These are phyloP conservation scores for Kalanchoe fedtschenkoi DNA, from an alignment of 164 flowering plant species.

Conservation along the genomic window DNA sequence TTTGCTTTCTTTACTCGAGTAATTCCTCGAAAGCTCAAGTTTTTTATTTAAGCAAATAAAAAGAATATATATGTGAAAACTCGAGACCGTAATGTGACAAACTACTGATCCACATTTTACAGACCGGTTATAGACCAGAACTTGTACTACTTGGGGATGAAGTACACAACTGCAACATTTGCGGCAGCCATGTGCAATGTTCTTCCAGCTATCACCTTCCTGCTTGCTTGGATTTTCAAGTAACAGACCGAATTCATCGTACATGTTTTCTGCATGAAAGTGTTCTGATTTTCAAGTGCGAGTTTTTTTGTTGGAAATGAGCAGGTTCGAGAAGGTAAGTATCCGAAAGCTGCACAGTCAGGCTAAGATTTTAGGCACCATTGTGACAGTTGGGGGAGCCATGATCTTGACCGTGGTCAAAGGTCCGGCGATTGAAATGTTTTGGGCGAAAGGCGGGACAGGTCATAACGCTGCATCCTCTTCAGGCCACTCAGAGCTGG, in stretches of 20 bases:
- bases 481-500: background rate
- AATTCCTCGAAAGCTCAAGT: background rate
- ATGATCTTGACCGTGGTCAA: constrained; percentile 36
- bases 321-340: constrained; percentile 39
- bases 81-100: background rate
- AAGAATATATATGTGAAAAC: no score
- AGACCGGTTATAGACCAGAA: constrained; percentile 44
- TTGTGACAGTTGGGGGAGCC: constrained; percentile 41
- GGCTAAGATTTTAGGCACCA: constrained; percentile 39
- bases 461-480: constrained; percentile 5
- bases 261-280: background rate
- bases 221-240: constrained; percentile 38
- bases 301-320: background rate
- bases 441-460: constrained; percentile 14
- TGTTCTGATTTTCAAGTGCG: constrained; percentile 15
- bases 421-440: constrained; percentile 22
- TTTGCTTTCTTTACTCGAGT: constrained; percentile 33
- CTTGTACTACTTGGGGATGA: constrained; percentile 41
- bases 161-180: constrained; percentile 39
- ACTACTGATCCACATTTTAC: background rate
- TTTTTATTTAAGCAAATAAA: no score
- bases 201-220: constrained; percentile 36
- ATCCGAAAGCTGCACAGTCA: constrained; percentile 20
- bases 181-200: constrained; percentile 35
- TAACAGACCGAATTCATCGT: constrained; percentile 5